Percentiles rank a stretch among this genome's conserved stretches.
These are phyloP conservation scores for Fusarium buxicola DNA, from an alignment of 2,329 filamentous ascomycete genomes.

Conservation along the genomic window DNA sequence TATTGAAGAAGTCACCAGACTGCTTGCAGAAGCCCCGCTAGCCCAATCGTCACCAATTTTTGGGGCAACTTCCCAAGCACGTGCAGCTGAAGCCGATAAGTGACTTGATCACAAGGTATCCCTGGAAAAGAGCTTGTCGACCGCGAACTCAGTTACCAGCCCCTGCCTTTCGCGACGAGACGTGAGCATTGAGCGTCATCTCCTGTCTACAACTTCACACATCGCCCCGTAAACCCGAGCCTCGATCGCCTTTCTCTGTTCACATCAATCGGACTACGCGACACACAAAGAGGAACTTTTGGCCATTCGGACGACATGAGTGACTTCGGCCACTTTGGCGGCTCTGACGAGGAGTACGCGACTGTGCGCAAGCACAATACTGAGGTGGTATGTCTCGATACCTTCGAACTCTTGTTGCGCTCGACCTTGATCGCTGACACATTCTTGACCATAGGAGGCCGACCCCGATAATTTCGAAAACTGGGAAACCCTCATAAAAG, in stretches of 20 bases:
- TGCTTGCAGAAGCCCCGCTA: conserved; percentile 32
- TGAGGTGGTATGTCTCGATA: conserved; percentile 72
- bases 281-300: conserved; percentile 8
- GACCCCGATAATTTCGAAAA: conserved; percentile 92
- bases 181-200: conserved; percentile 40
- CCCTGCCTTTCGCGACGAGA: conserved; percentile 45
- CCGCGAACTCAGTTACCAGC: conserved; percentile 44
- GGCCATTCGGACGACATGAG: conserved; percentile 64
- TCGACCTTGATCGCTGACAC: conserved; percentile 38
- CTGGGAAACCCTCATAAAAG: conserved; percentile 92
- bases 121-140: conserved; percentile 27
- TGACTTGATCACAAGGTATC: conserved; percentile 38
- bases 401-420: not conserved
- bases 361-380: conserved; percentile 83
- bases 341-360: conserved; percentile 82
- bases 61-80: conserved; percentile 7
- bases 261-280: conserved; percentile 28
- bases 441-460: conserved; percentile 57
- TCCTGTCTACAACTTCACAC: conserved; percentile 37
- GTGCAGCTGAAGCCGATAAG: conserved; percentile 24
- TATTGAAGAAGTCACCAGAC: conserved; percentile 22
- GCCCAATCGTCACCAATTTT: conserved; percentile 19
- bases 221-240: conserved; percentile 11
- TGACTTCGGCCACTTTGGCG: conserved; percentile 77
- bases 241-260: not conserved